Evolutionary conservation across 441 rosid species (phyloP).

Genomic region (Daphne laureola): DNA sequence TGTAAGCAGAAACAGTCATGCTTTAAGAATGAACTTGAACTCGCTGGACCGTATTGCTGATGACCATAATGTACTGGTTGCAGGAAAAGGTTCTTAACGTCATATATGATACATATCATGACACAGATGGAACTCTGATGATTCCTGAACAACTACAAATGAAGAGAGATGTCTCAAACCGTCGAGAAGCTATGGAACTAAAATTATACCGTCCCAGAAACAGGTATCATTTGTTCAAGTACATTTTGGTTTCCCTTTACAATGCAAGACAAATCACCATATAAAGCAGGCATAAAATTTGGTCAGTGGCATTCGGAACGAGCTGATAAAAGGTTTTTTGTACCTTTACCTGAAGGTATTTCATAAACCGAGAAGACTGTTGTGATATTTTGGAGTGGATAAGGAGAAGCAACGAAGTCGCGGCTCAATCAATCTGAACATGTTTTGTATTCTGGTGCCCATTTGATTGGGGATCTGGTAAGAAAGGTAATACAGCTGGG

Average conservation of each 20-base stretch:
- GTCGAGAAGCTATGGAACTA: conserved; percentile 42
- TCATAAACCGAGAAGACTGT: conserved; percentile 53
- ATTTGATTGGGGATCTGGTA: too few species aligned
- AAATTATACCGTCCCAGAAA: conserved; percentile 59
- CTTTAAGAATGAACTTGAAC: neutral
- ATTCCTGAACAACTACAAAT: conserved; percentile 58
- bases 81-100: conserved; percentile 69
- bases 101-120: conserved; percentile 51
- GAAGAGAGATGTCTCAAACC: conserved; percentile 39
- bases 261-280: too few species aligned
- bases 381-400: conserved; percentile 67
- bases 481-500: too few species aligned
- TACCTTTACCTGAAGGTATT: conserved; percentile 45
- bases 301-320: neutral
- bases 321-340: conserved; percentile 8
- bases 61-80: conserved; percentile 1
- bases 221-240: conserved; percentile 29
- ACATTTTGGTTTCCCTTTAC: neutral
- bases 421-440: conserved; percentile 14
- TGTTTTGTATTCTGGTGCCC: too few species aligned
- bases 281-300: too few species aligned
- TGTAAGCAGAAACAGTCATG: too few species aligned
- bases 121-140: conserved; percentile 30
- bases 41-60: conserved; percentile 6
- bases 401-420: conserved; percentile 20